Evolutionary conservation across 257 asterid genomes (phyloP).

Genomic region (Henckelia pumila): DNA sequence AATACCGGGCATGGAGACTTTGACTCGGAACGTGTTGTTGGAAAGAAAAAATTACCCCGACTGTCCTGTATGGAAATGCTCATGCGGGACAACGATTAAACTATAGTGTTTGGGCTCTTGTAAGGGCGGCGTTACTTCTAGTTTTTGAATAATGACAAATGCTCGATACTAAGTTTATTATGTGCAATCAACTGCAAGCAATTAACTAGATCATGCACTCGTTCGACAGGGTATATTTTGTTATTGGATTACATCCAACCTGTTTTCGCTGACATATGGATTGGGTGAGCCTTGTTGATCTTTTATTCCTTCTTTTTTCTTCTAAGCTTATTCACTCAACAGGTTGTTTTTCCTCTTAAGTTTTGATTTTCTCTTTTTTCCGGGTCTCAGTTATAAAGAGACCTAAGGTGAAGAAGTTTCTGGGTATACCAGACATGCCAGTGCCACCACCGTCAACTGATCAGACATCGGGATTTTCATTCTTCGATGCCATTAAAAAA

Average conservation of each 20-base stretch:
- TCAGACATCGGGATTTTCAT: conserved; percentile 55
- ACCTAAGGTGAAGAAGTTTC: conserved; percentile 55
- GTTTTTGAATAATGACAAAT: neutral
- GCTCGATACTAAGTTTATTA: neutral
- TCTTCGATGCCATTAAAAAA: conserved; percentile 57
- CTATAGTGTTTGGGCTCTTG: neutral
- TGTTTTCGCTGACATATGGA: conserved; percentile 80
- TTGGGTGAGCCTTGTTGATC: conserved; percentile 45
- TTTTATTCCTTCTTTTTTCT: neutral
- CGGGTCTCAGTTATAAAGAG: conserved; percentile 52
- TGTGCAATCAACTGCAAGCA: neutral
- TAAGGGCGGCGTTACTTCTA: neutral
- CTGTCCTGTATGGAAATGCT: neutral
- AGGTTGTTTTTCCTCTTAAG: neutral
- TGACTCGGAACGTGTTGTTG: neutral
- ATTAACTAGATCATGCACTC: neutral
- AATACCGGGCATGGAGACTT: neutral
- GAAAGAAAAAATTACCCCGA: too few species aligned
- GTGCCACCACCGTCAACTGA: conserved; percentile 40
- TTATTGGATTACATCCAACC: conserved; percentile 87
- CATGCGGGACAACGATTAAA: too few species aligned
- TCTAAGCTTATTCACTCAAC: neutral
- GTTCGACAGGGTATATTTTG: conserved; percentile 78
- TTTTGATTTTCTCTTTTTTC: conserved; percentile 3
- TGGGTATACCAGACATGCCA: conserved; percentile 62